Evolutionary conservation across 352 stramenopile species (phyloP).

Genomic region (Pythium monospermum): DNA sequence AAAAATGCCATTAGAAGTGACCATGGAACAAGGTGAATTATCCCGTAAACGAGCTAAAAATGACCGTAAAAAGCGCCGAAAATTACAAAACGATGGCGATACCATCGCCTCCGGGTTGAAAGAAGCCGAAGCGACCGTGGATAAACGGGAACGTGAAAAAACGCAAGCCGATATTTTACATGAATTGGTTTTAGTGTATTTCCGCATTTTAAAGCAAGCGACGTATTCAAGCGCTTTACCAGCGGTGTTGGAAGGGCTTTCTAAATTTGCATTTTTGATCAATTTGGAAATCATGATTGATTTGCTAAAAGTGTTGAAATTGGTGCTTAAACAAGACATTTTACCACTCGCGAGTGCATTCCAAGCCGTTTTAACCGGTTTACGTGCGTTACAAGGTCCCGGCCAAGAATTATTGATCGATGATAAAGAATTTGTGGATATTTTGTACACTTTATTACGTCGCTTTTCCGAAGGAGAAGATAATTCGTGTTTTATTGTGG

Average conservation of each 20-base stretch:
- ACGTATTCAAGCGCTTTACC: constrained; percentile 88
- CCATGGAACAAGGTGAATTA: constrained; percentile 78
- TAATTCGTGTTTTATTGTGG: constrained; percentile 53
- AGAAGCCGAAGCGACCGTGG: constrained; percentile 92
- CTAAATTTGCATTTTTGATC: constrained; percentile 96
- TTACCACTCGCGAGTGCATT: constrained; percentile 61
- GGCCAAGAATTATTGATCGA: constrained; percentile 95
- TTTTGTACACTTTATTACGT: constrained; percentile 89
- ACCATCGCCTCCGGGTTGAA: constrained; percentile 91
- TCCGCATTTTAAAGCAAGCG: constrained; percentile 93
- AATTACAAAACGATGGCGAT: constrained; percentile 68
- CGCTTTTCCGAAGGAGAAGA: constrained; percentile 63
- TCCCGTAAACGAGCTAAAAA: constrained; percentile 78
- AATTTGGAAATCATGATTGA: constrained; percentile 98
- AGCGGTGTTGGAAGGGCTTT: constrained; percentile 89
- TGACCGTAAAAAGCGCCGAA: constrained; percentile 80
- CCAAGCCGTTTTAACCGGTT: constrained; percentile 89
- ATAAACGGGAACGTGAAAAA: constrained; percentile 90
- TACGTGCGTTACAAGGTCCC: constrained; percentile 91
- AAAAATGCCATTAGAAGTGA: constrained; percentile 77
- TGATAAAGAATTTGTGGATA: constrained; percentile 95
- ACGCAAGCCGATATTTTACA: constrained; percentile 94
- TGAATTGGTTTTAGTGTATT: constrained; percentile 95
- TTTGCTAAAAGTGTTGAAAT: constrained; percentile 94
- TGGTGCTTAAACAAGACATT: constrained; percentile 80